These are phyloP conservation scores for Globomyces pollinis-pini DNA, from an alignment of 192 early-diverging fungal genomes.

Conservation along the genomic window DNA sequence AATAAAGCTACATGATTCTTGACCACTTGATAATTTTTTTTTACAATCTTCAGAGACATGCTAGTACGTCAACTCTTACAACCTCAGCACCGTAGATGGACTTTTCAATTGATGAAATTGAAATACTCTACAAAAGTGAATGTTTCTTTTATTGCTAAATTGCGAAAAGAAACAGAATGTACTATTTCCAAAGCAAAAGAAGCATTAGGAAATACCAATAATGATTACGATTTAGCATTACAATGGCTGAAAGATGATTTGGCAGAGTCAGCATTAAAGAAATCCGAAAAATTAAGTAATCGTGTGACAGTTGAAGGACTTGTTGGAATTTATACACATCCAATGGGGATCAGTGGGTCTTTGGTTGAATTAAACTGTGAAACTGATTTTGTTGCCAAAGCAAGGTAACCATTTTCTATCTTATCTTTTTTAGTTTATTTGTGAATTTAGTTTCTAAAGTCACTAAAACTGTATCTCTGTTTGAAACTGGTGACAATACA, in stretches of 20 bases:
- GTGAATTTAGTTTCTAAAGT: constrained; percentile 59
- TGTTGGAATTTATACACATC: constrained; percentile 39
- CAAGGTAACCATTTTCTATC: too few relatives aligned
- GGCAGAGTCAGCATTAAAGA: constrained; percentile 58
- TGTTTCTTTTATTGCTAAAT: constrained; percentile 42
- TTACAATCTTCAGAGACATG: too few relatives aligned
- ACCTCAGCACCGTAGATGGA: too few relatives aligned
- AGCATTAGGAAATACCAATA: constrained; percentile 57
- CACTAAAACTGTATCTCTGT: neutral
- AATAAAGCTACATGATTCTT: too few relatives aligned
- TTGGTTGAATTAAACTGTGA: constrained; percentile 76
- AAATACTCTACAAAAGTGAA: neutral
- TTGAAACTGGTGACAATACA: neutral
- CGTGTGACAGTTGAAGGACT: constrained; percentile 75
- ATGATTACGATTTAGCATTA: constrained; percentile 69
- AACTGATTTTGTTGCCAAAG: constrained; percentile 93
- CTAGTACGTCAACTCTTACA: too few relatives aligned
- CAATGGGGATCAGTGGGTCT: constrained; percentile 14
- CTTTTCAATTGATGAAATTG: too few relatives aligned
- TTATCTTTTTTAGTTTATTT: too few relatives aligned
- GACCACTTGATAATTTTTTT: too few relatives aligned
- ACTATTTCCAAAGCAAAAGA: constrained; percentile 81
- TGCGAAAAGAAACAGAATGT: constrained; percentile 73
- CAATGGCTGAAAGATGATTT: constrained; percentile 73
- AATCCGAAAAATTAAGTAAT: constrained; percentile 72